Percentiles rank a stretch among this genome's conserved stretches.
Evolutionary conservation across 2,329 filamentous ascomycete species (phyloP).

Genomic region (Orbilia brochopaga): DNA sequence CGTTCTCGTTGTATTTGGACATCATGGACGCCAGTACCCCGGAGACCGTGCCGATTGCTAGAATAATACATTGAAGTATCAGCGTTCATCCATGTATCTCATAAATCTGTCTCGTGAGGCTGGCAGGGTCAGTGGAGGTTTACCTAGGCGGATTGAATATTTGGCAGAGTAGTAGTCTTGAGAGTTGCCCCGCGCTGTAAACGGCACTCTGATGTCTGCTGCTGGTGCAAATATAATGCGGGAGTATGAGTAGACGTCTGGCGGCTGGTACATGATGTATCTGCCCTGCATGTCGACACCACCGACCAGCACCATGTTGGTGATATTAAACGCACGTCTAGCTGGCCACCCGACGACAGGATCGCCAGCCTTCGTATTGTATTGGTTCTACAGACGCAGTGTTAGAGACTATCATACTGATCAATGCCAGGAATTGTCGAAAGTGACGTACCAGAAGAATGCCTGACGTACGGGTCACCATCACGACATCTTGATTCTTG

Average conservation of each 20-base stretch:
- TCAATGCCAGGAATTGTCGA: not conserved
- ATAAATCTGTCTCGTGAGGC: too few relatives aligned
- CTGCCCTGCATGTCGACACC: conserved; percentile 18
- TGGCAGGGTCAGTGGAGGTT: too few relatives aligned
- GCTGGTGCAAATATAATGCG: conserved; percentile 12
- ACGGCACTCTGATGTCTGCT: conserved; percentile 13
- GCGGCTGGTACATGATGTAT: conserved; percentile 29
- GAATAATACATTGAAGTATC: not conserved
- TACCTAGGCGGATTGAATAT: conserved; percentile 34
- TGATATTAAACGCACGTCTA: conserved; percentile 19
- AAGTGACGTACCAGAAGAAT: conserved; percentile 12
- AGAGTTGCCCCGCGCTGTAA: not conserved
- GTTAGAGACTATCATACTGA: not conserved
- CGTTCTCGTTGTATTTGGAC: conserved; percentile 29
- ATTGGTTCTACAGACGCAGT: not conserved
- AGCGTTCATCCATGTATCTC: not conserved
- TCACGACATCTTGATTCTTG: conserved; percentile 21
- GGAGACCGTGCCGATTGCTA: conserved; percentile 27
- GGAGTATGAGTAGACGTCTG: not conserved
- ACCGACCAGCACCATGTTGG: conserved; percentile 29
- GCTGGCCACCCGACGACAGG: conserved; percentile 32
- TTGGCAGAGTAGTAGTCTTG: conserved; percentile 4
- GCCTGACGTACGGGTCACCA: conserved; percentile 32
- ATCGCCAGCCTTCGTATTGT: conserved; percentile 8
- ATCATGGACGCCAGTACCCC: conserved; percentile 34